Base-by-base conservation (phyloP, 306 rosid genomes). In the Mimosa pudica region DNA sequence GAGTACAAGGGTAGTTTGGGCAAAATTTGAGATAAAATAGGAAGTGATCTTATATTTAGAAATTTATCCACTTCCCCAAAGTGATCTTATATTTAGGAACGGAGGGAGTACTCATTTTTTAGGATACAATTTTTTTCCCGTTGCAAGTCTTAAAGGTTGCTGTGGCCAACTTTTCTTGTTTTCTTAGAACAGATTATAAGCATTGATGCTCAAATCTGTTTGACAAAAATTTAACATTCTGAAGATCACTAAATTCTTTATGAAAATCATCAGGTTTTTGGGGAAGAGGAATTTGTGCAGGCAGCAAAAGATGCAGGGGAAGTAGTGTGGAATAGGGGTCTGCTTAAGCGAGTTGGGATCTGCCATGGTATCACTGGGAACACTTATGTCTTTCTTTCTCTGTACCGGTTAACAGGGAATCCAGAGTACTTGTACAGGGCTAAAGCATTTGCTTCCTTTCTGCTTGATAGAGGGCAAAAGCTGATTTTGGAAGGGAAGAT, bases 281-380 rank as follows among this genome's bases (percentile, higher is more conserved):
- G 89, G 82, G 94, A 86, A 49, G 42, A 78, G 55, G 89, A 90
- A 35, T 89, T 94, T 80, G 57, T 79, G 78, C 92, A 86, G 86
- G 97, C 94, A 5, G 97, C 98, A 55, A 62, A 47, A 74, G 92
- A 90, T 64, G 92, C 92, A 36, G 96, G 93, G 58, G 90, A 92
- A 57, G 93, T 92, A 72, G 89, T 89, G 49, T 94, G 97, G 97
- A 83, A 78, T 12, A 84, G 90, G 70, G 98, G 97, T 82, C 77
- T 94, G 66, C 96, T 94, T 36, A 94, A 87, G 87, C 88, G 92
- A 83, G 92, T 92, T 36, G 97, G 98, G 49, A 73, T 94, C 14
- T 94, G 97, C 36, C 98, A 94, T 52, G 98, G 98, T 71, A 76
- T 92, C 75, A 89, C 97, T 47, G 94, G 98, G 73, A 94, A 94